Evolutionary conservation across 164 flowering plant genomes (phyloP), one percentile per base, ranked within the genome.

Genomic region (Sedum album): DNA sequence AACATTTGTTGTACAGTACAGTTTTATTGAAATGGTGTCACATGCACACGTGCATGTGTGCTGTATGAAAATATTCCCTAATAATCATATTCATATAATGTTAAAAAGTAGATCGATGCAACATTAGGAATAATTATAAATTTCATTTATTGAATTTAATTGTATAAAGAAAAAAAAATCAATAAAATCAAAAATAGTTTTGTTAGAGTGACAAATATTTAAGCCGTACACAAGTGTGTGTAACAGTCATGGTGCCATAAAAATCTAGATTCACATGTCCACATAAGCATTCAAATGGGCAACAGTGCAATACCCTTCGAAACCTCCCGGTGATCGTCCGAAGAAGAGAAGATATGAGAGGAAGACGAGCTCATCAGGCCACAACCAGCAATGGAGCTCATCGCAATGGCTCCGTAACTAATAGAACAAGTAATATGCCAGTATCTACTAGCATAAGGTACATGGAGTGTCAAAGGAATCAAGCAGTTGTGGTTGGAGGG

Each of bases 401-500:
- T 57, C 62, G 14, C 4, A 44, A 57, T 57, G 62, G 62, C 18
- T 57, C 62, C 7, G 7, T 57, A 28, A 57, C 18, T 3, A 28
- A 15, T 17, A 44, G 33, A 2, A 1, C 33, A 28, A 57, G 14
- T 57, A 57, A 57, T 28, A 57, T 57, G 33, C 62, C 31, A 2
- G 23, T 57, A 26, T 57, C 62, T 57, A 57, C 62, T 30, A 57
- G 62, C 31, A 57, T 78, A 11, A 64, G 81, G 46, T 83, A 83
- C 30, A 31, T 76, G 35, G 84, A 85, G 69, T 85, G 89, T 31
- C 72, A 72, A 66, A 85, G 72, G 78, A 85, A 85, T 62, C 87
- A 85, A 41, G 89, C 89, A 7, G 85, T 85, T 0, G 75, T 71
- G 67, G 71, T 60, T 21, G 89, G 89, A 20, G 81, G 87, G 0